Evolutionary conservation across 495 filamentous ascomycete genomes (phyloP), one percentile per base, ranked within the genome.

Genomic region (Amniculicola lignicola): DNA sequence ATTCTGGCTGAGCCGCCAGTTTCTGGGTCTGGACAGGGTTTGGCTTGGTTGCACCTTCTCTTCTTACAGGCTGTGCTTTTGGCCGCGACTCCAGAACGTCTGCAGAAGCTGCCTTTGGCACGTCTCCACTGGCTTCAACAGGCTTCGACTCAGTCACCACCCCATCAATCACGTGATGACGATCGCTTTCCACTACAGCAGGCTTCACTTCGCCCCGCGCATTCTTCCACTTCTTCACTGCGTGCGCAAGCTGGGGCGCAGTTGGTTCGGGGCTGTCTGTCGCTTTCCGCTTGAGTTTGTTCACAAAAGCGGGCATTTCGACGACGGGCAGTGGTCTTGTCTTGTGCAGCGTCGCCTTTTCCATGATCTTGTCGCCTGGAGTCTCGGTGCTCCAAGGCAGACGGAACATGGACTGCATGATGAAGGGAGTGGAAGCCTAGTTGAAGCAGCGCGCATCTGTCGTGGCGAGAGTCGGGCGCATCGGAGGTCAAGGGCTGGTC

Each of bases 331-430:
- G 33, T 12, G 62, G 48, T 43, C 65, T 67, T 61, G 68, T 62
- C 57, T 59, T 66, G 35, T 67, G 62, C 29, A 68, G 50, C 28
- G 58, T 51, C 4, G 57, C 28, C 51, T 65, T 67, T 22, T 67
- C 66, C 51, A 65, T 63, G 57, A 62, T 61, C 38, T 62, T 65
- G 54, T 68, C 61, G 51, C 66, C 56, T 36, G 65, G 57, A 27
- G 61, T 54, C 35, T 71, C 69, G 54, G 65, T 61, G 48, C 64
- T 59, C 69, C 69, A 72, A 16, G 69, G 63, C 12, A 73, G 60
- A 22, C 69, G 60, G 56, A 71, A 72, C 33, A 73, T 68, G 46
- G 62, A 68, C 54, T 73, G 70, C 69, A 73, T 73, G 51, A 47
- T 62, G 56, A 33, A 25, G 39, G 37, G 45, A 22, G 37, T 50